phyloP scores from a whole-genome alignment of 768 basidiomycete genomes.

The Lactifluus echinatus region DNA sequence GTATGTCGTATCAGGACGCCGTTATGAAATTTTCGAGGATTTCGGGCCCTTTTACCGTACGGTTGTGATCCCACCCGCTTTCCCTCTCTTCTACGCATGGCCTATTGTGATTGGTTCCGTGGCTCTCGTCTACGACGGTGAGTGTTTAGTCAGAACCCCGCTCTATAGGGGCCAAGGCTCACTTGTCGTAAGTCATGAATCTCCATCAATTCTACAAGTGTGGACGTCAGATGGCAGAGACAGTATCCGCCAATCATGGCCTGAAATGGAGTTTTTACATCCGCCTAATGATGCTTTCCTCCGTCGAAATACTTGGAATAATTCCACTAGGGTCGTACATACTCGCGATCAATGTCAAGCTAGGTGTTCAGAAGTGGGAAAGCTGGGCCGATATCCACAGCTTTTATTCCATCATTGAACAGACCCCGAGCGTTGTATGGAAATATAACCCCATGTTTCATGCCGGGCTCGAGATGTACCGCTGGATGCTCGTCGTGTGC shows the following conservation, averaged over 20 bases:
- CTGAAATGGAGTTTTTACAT: constrained; percentile 29
- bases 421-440: no score
- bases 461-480: no score
- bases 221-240: constrained; percentile 24
- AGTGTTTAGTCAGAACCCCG: constrained; percentile 7
- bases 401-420: constrained; percentile 35
- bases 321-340: background rate
- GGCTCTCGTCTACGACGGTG: constrained; percentile 33
- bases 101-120: constrained; percentile 21
- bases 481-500: no score
- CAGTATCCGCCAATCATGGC: constrained; percentile 24
- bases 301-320: background rate
- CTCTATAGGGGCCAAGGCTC: background rate
- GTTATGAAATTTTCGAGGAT: constrained; percentile 43
- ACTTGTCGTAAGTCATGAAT: constrained; percentile 21
- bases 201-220: constrained; percentile 24
- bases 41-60: constrained; percentile 36
- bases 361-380: constrained; percentile 24
- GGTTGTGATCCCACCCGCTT: constrained; percentile 26
- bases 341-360: background rate
- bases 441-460: no score
- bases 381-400: constrained; percentile 46
- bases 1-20: constrained; percentile 26
- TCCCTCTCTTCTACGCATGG: constrained; percentile 28
- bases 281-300: background rate